Evolutionary conservation across 1,284 basidiomycete genomes (phyloP).

Genomic region (Cystobasidium sp.): DNA sequence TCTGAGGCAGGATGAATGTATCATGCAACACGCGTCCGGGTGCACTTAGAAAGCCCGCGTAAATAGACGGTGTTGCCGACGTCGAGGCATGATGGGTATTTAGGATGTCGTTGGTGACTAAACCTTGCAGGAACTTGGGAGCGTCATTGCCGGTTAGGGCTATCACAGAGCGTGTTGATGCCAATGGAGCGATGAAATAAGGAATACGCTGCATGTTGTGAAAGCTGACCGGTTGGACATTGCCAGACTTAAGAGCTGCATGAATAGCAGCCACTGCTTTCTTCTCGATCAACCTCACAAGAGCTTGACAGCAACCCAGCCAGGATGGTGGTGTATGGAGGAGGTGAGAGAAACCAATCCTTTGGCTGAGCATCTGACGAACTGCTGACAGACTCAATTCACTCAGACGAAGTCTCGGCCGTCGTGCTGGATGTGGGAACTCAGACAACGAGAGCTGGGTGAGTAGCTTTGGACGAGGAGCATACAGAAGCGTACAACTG

Average conservation of each 20-base stretch:
- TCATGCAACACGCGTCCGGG: slow-evolving; percentile 93
- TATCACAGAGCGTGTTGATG: slow-evolving; percentile 60
- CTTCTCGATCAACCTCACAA: slow-evolving; percentile 21
- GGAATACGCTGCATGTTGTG: slow-evolving; percentile 27
- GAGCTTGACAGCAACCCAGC: not conserved
- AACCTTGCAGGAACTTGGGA: slow-evolving; percentile 83
- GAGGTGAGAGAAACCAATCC: no score
- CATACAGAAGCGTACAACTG: not conserved
- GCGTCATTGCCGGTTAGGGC: slow-evolving; percentile 81
- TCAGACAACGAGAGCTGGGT: slow-evolving; percentile 83
- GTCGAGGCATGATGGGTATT: slow-evolving; percentile 53
- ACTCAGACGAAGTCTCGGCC: slow-evolving; percentile 86
- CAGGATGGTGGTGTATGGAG: slow-evolving; percentile 71
- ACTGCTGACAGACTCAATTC: slow-evolving; percentile 4
- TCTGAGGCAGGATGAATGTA: slow-evolving; percentile 67
- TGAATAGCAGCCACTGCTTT: not conserved
- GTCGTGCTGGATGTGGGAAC: slow-evolving; percentile 93
- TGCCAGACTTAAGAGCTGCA: not conserved
- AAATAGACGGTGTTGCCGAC: slow-evolving; percentile 63
- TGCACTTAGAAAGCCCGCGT: slow-evolving; percentile 81
- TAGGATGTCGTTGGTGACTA: slow-evolving; percentile 67
- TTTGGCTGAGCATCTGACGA: no score
- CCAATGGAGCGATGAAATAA: slow-evolving; percentile 33
- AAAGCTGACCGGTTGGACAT: not conserved
- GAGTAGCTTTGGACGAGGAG: slow-evolving; percentile 34